phyloP scores from a whole-genome alignment of 371 early-diverging fungal genomes.

The Lichtheimia corymbifera region DNA sequence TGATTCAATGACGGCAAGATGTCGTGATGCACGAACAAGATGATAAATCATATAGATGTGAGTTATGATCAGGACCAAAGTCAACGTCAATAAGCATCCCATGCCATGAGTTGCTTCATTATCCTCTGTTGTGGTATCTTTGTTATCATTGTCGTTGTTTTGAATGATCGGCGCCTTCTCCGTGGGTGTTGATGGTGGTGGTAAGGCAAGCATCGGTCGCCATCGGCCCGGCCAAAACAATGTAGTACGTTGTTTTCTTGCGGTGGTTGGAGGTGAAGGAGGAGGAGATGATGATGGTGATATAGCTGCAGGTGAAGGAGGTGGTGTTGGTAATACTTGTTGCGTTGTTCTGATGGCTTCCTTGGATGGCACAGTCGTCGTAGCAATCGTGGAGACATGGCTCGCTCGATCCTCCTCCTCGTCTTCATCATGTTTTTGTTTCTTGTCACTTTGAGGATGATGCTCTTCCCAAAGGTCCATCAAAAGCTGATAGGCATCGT shows the following conservation, averaged over 20 bases:
- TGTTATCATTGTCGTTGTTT: too few species aligned
- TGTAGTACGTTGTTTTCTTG: neutral
- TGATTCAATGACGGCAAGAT: too few species aligned
- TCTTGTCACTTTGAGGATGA: neutral
- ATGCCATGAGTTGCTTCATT: too few species aligned
- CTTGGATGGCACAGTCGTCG: neutral
- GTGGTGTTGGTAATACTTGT: neutral
- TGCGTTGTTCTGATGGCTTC: neutral
- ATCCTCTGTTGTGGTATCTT: too few species aligned
- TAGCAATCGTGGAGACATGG: neutral
- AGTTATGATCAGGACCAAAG: too few species aligned
- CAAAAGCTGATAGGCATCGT: conserved; percentile 69
- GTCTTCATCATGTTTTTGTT: neutral
- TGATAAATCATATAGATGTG: too few species aligned
- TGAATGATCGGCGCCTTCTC: too few species aligned
- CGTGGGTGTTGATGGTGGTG: too few species aligned
- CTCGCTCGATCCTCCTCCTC: neutral
- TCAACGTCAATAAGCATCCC: too few species aligned
- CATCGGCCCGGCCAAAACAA: too few species aligned
- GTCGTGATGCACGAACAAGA: too few species aligned
- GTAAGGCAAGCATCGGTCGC: too few species aligned
- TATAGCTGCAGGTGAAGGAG: neutral
- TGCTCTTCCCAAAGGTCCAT: conserved; percentile 66
- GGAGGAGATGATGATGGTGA: neutral
- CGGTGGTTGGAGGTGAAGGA: neutral